Base-by-base conservation (phyloP, 129 eudicot species). In the Helianthus annuus region DNA sequence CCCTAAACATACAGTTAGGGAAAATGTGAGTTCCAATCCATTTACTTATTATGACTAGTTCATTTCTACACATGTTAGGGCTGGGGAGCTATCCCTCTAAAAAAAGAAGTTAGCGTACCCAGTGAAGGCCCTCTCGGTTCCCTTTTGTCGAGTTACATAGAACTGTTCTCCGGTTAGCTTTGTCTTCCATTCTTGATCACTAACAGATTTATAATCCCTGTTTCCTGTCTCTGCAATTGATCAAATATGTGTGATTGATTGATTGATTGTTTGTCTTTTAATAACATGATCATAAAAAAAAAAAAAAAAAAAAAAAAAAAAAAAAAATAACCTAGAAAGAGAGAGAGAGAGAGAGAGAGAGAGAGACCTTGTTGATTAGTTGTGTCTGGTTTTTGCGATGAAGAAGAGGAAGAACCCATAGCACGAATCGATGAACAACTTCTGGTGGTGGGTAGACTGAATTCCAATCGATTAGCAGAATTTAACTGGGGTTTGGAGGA, bases 391-490 rank as follows among this genome's bases (percentile, higher is more conserved):
- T 82, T 86, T 61, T 78, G 85, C 22, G 92, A 70, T 39, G 88
- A 91, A 48, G 95, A 91, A 38, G 96, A 77, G 0, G 97, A 92
- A 68, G 97, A 92, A 53, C 97, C 97, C 97, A 92, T 92, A 3
- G 86, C 82, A 67, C 87, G 86, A 83, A 86, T 58, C 24, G 87
- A 60, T 58, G 83, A 42, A 48, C 53, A 58, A 54, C 48, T 10
- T 56, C 79, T 79, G 63, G 52, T 65, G 44, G 55, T 78, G 22
- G 74, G 75, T 70, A 7, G 56, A 1, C 63, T 81, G 6, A 52
- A 13, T 10, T 48, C 64, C 48, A 71, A 58, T 48, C 64, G 34
- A 73, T 51, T 56, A 8, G 56, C 58, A 2, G 76, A 80, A 78
- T 48, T 24, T 12, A 87, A 56, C 13, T 58, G 81, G 81, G 88